A percentile compares a stretch with the other conserved stretches of the same genome.
Conservation (phyloP, 208 protist species). For the Trypanosoma avium region DNA sequence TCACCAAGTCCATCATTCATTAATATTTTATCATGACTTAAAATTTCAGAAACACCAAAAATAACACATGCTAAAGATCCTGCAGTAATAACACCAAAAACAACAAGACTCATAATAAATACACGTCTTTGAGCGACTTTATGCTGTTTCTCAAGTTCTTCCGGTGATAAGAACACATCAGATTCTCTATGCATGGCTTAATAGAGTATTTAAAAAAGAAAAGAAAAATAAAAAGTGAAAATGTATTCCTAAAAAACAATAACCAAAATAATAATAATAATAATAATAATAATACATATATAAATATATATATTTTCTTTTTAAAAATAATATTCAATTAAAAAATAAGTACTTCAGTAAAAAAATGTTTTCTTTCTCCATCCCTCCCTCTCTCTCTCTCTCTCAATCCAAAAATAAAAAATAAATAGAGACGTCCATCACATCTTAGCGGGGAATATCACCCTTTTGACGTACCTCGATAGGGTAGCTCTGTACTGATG, state of each 20-base stretch:
- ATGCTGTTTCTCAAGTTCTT: background rate
- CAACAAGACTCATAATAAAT: constrained; percentile 18
- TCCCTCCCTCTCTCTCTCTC: background rate
- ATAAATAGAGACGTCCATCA: background rate
- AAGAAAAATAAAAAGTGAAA: no score
- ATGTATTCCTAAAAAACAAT: no score
- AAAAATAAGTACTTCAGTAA: no score
- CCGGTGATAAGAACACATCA: background rate
- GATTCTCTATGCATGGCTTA: constrained; percentile 2
- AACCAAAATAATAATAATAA: no score
- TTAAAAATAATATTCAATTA: no score
- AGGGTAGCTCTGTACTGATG: constrained; percentile 83
- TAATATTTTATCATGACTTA: constrained; percentile 19
- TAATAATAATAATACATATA: no score
- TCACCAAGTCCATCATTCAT: constrained; percentile 32
- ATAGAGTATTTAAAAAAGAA: background rate
- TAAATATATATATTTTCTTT: no score
- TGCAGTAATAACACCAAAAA: constrained; percentile 18
- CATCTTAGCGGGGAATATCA: constrained; percentile 70
- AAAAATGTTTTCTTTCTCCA: background rate
- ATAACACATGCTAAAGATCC: constrained; percentile 23
- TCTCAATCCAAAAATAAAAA: background rate
- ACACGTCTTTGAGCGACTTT: constrained; percentile 6
- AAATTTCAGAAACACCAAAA: constrained; percentile 29
- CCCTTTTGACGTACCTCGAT: constrained; percentile 93